Percentiles rank a stretch among this genome's conserved stretches.
phyloP scores from a whole-genome alignment of 192 early-diverging fungal species.

The Obelidium mucronatum region DNA sequence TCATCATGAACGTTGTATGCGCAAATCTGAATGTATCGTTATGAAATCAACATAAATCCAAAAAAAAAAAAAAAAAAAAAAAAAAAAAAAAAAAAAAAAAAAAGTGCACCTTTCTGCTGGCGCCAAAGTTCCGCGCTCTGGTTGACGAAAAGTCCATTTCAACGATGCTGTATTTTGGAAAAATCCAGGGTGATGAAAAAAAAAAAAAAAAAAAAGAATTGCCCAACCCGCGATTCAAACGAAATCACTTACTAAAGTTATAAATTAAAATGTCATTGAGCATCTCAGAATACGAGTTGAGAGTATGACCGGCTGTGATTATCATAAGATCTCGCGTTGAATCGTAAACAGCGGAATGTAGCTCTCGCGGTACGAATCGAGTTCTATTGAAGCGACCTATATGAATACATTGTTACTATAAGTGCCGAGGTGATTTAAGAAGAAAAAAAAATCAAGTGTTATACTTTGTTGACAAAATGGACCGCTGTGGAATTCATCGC shows the following conservation, averaged over 20 bases:
- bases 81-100: background rate
- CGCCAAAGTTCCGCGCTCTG: background rate
- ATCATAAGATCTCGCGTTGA: constrained; percentile 34
- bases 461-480: constrained; percentile 41
- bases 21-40: constrained; percentile 18
- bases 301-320: constrained; percentile 15
- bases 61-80: background rate
- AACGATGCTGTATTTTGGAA: too few relatives aligned
- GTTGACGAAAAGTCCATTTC: background rate
- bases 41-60: too few relatives aligned
- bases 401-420: background rate
- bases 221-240: too few relatives aligned
- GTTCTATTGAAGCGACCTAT: background rate
- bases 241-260: constrained; percentile 32
- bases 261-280: constrained; percentile 38
- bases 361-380: constrained; percentile 26
- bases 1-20: constrained; percentile 38
- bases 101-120: background rate
- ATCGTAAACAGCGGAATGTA: constrained; percentile 44
- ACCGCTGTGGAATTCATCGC: constrained; percentile 32
- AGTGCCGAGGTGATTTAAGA: background rate
- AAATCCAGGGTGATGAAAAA: too few relatives aligned
- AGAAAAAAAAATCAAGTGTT: background rate
- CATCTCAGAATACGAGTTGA: constrained; percentile 10
- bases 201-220: too few relatives aligned